phyloP scores from a whole-genome alignment of 768 basidiomycete genomes.

The Panaeolus papilionaceus region DNA sequence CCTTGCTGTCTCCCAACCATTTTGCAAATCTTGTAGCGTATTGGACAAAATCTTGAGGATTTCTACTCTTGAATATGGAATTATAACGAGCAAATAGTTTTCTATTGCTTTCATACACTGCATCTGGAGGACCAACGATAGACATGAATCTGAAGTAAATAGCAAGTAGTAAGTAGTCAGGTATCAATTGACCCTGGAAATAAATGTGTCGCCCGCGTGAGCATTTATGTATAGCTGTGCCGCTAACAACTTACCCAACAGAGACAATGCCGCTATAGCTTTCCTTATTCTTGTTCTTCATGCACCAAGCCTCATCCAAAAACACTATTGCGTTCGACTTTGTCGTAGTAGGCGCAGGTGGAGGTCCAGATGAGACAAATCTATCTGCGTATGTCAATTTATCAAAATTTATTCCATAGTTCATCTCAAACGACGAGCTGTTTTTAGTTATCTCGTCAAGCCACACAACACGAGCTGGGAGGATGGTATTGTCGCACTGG shows the following conservation, averaged over 20 bases:
- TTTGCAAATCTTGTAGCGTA: constrained; percentile 44
- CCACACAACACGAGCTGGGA: constrained; percentile 69
- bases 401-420: not conserved
- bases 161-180: no score
- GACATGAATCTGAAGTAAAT: not conserved
- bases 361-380: constrained; percentile 91
- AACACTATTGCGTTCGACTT: constrained; percentile 62
- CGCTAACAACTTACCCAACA: constrained; percentile 12
- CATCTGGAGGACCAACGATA: constrained; percentile 17
- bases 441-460: constrained; percentile 86
- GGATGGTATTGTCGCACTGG: constrained; percentile 83
- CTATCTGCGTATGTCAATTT: constrained; percentile 72
- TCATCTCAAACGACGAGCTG: constrained; percentile 5
- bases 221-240: constrained; percentile 8
- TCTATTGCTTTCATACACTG: constrained; percentile 38
- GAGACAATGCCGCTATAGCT: constrained; percentile 3
- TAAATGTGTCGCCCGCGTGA: not conserved
- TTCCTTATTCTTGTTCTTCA: constrained; percentile 18
- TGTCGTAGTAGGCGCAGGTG: constrained; percentile 82
- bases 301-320: constrained; percentile 17
- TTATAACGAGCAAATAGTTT: constrained; percentile 44
- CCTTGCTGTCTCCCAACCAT: constrained; percentile 54
- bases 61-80: constrained; percentile 39
- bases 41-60: constrained; percentile 29
- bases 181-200: not conserved